Percentiles rank a stretch among this genome's conserved stretches.
These are phyloP conservation scores for Thalassiosira delicatula DNA, from an alignment of 352 stramenopile genomes.

Conservation along the genomic window DNA sequence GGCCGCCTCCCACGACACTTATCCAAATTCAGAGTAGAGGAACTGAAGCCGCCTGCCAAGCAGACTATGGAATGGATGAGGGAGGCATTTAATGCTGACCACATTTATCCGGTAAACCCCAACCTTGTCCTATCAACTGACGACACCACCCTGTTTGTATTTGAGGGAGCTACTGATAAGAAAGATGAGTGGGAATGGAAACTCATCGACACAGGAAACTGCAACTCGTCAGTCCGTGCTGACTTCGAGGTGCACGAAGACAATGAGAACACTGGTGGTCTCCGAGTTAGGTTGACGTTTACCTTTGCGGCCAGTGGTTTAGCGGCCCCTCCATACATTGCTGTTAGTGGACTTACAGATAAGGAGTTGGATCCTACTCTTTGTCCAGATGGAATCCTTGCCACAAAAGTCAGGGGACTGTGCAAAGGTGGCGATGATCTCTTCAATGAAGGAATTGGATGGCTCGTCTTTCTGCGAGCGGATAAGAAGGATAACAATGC, in stretches of 20 bases:
- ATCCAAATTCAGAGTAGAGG: too few species aligned
- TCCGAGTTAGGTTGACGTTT: conserved; percentile 12
- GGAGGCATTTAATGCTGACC: conserved; percentile 1
- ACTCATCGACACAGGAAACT: conserved; percentile 7
- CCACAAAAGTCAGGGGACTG: background rate
- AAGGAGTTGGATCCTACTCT: background rate
- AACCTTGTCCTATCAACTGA: conserved; percentile 38
- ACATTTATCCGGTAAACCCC: conserved; percentile 15
- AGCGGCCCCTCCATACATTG: conserved; percentile 16
- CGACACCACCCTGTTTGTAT: conserved; percentile 31
- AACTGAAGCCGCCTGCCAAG: too few species aligned
- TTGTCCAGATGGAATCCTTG: conserved; percentile 22
- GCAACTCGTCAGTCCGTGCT: conserved; percentile 3
- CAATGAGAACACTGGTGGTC: conserved; percentile 2
- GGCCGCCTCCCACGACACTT: background rate
- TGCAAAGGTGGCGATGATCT: conserved; percentile 35
- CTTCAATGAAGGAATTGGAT: conserved; percentile 5
- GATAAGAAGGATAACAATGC: background rate
- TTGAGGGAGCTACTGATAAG: conserved; percentile 8
- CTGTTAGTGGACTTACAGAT: conserved; percentile 26
- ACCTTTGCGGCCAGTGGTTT: conserved; percentile 19
- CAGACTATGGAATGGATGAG: conserved; percentile 28
- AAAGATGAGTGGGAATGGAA: conserved; percentile 30
- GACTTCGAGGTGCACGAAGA: conserved; percentile 27
- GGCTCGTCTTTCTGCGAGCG: conserved; percentile 22